phyloP scores from a whole-genome alignment of 73 alveolate species.

The Strombidium stylifer region DNA sequence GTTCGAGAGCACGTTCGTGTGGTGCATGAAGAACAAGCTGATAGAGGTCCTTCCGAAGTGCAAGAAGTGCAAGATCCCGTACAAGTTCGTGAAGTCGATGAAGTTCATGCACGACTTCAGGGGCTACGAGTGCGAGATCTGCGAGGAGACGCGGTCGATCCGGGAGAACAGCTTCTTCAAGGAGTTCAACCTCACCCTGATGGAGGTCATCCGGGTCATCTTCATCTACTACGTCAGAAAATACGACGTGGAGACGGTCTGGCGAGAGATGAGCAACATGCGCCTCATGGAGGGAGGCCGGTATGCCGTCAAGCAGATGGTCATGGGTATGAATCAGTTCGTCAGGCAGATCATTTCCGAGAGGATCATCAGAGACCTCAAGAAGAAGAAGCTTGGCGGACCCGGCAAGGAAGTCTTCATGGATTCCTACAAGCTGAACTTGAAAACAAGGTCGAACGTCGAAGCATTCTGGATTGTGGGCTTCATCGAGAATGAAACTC shows the following conservation, averaged over 20 bases:
- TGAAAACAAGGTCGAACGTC: conserved; percentile 18
- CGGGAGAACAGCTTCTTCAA: conserved; percentile 18
- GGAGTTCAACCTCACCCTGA: conserved; percentile 19
- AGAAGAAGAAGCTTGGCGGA: conserved; percentile 40
- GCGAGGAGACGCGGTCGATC: neutral
- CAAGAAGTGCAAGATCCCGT: conserved; percentile 7
- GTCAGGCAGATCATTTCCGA: conserved; percentile 15
- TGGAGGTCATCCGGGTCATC: conserved; percentile 14
- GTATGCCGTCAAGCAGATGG: conserved; percentile 4
- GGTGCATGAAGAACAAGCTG: conserved; percentile 15
- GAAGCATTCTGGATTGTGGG: conserved; percentile 42
- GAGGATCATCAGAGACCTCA: conserved; percentile 1
- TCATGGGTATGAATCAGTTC: neutral
- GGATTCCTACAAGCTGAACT: conserved; percentile 29
- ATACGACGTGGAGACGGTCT: conserved; percentile 17
- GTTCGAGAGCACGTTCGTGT: conserved; percentile 18
- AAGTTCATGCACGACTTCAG: conserved; percentile 25
- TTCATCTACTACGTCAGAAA: conserved; percentile 12
- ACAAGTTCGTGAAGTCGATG: neutral
- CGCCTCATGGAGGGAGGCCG: conserved; percentile 1
- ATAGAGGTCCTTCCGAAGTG: conserved; percentile 3
- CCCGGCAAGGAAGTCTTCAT: conserved; percentile 14
- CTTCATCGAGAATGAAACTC: conserved; percentile 10
- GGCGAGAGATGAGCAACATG: neutral
- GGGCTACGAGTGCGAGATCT: conserved; percentile 15